These are phyloP conservation scores for Asterochloris erici DNA, from an alignment of 139 green algal species.

Conservation along the genomic window DNA sequence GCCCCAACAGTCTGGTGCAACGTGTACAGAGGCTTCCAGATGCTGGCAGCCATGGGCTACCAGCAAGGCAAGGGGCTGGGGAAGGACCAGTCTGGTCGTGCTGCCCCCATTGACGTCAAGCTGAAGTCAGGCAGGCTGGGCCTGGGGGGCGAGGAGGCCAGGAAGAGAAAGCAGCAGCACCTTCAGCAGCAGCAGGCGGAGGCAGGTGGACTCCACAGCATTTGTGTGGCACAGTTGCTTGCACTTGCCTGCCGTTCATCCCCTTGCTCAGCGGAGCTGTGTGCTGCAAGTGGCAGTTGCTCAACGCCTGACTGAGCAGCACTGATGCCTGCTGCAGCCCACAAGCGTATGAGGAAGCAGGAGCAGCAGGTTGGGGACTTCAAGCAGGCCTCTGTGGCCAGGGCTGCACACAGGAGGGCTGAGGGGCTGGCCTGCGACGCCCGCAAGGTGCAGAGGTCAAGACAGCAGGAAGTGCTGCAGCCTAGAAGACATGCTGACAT, in stretches of 20 bases:
- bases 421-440: not conserved
- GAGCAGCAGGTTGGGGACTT: not conserved
- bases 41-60: conserved; percentile 40
- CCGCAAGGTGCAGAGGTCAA: conserved; percentile 4
- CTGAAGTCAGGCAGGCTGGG: conserved; percentile 31
- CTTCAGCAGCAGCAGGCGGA: conserved; percentile 8
- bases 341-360: conserved; percentile 15
- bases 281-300: not conserved
- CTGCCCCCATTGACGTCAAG: conserved; percentile 26
- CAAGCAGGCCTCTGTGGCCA: not conserved
- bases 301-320: not conserved
- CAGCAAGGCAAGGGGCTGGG: conserved; percentile 30
- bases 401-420: not conserved
- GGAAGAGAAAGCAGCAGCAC: conserved; percentile 9
- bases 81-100: conserved; percentile 10
- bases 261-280: not conserved
- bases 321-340: conserved; percentile 3
- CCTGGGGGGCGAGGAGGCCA: conserved; percentile 26
- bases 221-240: not conserved
- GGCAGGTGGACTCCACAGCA: not conserved
- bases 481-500: not conserved
- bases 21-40: conserved; percentile 31
- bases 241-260: not conserved
- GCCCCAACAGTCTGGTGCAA: not conserved
- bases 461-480: not conserved